A percentile compares a stretch with the other conserved stretches of the same genome.
These are phyloP conservation scores for Aspergillus unguis DNA, from an alignment of 2,329 filamentous ascomycete species.

Conservation along the genomic window DNA sequence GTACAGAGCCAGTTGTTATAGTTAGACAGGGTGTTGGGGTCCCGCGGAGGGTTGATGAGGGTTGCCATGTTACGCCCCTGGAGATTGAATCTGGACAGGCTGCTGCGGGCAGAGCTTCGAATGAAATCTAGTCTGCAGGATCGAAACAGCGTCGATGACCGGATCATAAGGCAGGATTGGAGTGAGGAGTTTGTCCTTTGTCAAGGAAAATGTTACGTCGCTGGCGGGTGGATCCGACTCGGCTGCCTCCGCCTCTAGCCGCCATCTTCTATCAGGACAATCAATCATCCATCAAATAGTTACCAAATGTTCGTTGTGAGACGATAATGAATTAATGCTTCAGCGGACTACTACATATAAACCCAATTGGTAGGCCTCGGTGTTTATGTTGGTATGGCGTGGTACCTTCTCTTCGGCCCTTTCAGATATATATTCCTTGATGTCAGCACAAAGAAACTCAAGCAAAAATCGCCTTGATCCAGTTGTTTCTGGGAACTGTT, in stretches of 20 bases:
- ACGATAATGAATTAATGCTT: too few relatives aligned
- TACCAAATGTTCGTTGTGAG: too few relatives aligned
- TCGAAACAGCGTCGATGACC: not conserved
- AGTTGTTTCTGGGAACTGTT: too few relatives aligned
- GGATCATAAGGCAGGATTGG: constrained; percentile 1
- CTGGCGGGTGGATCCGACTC: not conserved
- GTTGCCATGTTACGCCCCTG: constrained; percentile 36
- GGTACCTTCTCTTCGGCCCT: too few relatives aligned
- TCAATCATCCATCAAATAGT: too few relatives aligned
- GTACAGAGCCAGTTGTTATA: constrained; percentile 82
- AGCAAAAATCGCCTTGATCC: too few relatives aligned
- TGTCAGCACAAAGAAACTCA: too few relatives aligned
- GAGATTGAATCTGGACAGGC: constrained; percentile 4
- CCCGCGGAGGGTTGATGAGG: constrained; percentile 54
- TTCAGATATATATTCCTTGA: too few relatives aligned
- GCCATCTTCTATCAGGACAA: not conserved
- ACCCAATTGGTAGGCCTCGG: too few relatives aligned
- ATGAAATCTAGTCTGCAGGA: not conserved
- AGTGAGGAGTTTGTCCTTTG: not conserved
- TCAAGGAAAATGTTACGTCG: not conserved
- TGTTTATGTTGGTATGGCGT: too few relatives aligned
- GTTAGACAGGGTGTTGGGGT: constrained; percentile 89
- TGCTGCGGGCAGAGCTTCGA: not conserved
- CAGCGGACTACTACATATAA: too few relatives aligned
- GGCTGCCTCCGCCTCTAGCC: constrained; percentile 1